Conservation (phyloP, 1,139 yeast species). For the Pichiaceae sp. region DNA sequence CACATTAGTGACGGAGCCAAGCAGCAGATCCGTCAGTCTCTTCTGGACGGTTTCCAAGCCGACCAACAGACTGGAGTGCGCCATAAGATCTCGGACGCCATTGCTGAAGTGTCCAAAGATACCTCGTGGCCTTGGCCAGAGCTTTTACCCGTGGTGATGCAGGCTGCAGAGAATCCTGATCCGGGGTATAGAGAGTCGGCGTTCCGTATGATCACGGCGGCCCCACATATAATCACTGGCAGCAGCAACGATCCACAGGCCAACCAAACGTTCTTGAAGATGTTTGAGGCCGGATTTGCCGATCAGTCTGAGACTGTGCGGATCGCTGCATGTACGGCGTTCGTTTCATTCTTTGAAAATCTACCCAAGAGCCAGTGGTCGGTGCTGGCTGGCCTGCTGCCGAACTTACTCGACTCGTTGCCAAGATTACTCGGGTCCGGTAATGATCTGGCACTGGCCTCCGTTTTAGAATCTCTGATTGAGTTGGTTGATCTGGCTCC, state of each 20-base stretch:
- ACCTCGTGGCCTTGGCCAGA: conserved; percentile 59
- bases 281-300: conserved; percentile 72
- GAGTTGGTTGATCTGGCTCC: conserved; percentile 93
- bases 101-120: conserved; percentile 82
- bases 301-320: conserved; percentile 77
- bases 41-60: conserved; percentile 65
- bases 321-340: conserved; percentile 87
- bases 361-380: conserved; percentile 77
- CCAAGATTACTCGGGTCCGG: conserved; percentile 77
- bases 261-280: conserved; percentile 51
- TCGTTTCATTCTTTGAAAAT: conserved; percentile 79
- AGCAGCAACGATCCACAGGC: conserved; percentile 31
- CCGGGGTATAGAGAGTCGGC: conserved; percentile 83
- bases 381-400: conserved; percentile 66
- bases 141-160: conserved; percentile 64
- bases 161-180: conserved; percentile 46
- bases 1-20: conserved; percentile 52
- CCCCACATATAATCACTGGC: conserved; percentile 59
- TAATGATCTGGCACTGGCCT: conserved; percentile 72
- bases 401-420: conserved; percentile 74
- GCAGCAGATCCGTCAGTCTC: conserved; percentile 52
- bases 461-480: conserved; percentile 81
- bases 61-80: conserved; percentile 67
- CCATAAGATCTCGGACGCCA: conserved; percentile 89
- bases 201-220: conserved; percentile 77